Conservation (phyloP, 1,284 basidiomycete species). For the Ceratobasidium sp. region DNA sequence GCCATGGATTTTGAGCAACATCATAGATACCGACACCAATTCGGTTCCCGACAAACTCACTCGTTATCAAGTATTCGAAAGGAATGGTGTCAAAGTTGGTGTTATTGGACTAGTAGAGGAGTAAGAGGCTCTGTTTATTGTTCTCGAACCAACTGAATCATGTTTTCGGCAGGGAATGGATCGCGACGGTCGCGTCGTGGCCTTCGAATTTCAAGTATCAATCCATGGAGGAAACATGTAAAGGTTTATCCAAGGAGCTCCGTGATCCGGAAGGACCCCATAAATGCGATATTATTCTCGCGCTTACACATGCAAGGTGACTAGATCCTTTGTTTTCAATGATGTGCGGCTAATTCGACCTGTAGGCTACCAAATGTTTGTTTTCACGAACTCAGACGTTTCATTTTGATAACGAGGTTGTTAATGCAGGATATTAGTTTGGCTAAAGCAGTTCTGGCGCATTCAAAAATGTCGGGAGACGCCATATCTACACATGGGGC, state of each 20-base stretch:
- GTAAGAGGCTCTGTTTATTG: conserved; percentile 56
- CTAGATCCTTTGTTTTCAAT: conserved; percentile 42
- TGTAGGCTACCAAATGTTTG: conserved; percentile 69
- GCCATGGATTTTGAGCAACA: conserved; percentile 83
- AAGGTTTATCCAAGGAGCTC: conserved; percentile 73
- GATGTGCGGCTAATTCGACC: neutral
- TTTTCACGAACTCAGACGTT: neutral
- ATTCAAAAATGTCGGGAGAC: conserved; percentile 63
- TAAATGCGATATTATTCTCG: conserved; percentile 81
- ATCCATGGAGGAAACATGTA: conserved; percentile 72
- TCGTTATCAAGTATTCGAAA: conserved; percentile 72
- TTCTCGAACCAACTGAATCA: neutral
- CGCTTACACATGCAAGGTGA: conserved; percentile 81
- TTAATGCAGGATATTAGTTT: conserved; percentile 69
- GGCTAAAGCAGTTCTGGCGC: conserved; percentile 64
- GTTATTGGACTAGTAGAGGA: conserved; percentile 86
- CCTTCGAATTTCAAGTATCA: conserved; percentile 75
- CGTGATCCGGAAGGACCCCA: conserved; percentile 76
- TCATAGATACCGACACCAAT: conserved; percentile 71
- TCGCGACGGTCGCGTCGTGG: conserved; percentile 85
- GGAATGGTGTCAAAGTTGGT: conserved; percentile 75
- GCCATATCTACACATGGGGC: conserved; percentile 72
- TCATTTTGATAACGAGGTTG: neutral
- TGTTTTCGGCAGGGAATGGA: conserved; percentile 74
- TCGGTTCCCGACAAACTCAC: conserved; percentile 66